Conservation (phyloP, 306 rosid genomes). For the Clitoria ternatea region DNA sequence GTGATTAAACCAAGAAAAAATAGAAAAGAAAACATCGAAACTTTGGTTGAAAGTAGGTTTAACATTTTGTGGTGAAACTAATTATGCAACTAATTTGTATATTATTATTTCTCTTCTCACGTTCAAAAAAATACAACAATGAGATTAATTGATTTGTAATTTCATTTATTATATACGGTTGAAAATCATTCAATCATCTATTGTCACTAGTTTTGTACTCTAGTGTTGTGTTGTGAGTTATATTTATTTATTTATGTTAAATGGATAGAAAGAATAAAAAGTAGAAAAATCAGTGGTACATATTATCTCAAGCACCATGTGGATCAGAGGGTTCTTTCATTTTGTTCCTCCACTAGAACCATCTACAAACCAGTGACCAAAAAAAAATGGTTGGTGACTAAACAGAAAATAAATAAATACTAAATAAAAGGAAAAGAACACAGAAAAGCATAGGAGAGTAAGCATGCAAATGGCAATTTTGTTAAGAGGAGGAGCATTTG, state of each 20-base stretch:
- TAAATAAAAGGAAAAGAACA: background rate
- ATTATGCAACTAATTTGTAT: too few species aligned
- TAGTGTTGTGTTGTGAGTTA: constrained; percentile 2
- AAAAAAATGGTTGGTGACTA: constrained; percentile 28
- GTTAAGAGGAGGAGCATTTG: constrained; percentile 50
- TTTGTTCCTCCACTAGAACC: constrained; percentile 29
- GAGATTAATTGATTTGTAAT: background rate
- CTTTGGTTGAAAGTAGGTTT: background rate
- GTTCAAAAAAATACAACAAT: too few species aligned
- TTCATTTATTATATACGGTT: constrained; percentile 8
- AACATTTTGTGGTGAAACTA: too few species aligned
- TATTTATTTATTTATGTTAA: background rate
- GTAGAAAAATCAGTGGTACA: constrained; percentile 48
- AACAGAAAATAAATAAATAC: constrained; percentile 5
- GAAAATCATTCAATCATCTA: background rate
- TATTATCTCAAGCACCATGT: constrained; percentile 39
- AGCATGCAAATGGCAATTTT: constrained; percentile 58
- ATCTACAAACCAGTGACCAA: constrained; percentile 17
- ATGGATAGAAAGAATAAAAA: constrained; percentile 15
- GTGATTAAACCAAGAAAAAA: too few species aligned
- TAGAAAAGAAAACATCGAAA: too few species aligned
- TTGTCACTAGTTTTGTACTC: constrained; percentile 21
- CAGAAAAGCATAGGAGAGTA: background rate
- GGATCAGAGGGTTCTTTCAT: constrained; percentile 42
- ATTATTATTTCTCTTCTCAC: too few species aligned